Conservation (phyloP, 2,329 filamentous ascomycete species). For the Colletotrichum sojae region DNA sequence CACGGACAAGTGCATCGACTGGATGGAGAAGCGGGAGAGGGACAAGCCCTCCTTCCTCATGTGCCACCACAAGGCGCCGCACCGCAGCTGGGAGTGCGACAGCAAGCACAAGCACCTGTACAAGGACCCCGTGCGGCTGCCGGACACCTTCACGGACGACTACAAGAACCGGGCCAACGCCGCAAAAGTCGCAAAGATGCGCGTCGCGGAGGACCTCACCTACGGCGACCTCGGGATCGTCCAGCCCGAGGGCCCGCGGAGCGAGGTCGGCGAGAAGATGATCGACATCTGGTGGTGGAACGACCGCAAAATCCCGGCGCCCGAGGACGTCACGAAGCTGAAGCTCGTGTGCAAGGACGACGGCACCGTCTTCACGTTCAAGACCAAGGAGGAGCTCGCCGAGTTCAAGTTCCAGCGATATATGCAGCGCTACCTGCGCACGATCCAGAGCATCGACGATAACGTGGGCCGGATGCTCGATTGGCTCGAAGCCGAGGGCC, state of each 20-base stretch:
- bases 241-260: constrained; percentile 62
- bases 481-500: constrained; percentile 57
- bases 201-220: constrained; percentile 65
- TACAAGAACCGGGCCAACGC: constrained; percentile 68
- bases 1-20: constrained; percentile 63
- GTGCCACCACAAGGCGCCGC: constrained; percentile 71
- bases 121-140: constrained; percentile 59
- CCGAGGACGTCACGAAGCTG: constrained; percentile 22
- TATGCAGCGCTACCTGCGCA: constrained; percentile 68
- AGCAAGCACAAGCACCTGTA: constrained; percentile 64
- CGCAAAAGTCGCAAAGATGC: constrained; percentile 65
- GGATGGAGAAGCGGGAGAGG: constrained; percentile 51
- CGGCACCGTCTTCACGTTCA: constrained; percentile 62
- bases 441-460: constrained; percentile 67
- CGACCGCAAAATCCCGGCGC: constrained; percentile 47
- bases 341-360: constrained; percentile 61
- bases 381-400: constrained; percentile 56
- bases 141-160: constrained; percentile 67
- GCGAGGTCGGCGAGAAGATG: constrained; percentile 52
- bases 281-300: constrained; percentile 45
- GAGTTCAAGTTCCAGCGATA: constrained; percentile 71
- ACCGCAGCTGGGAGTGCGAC: constrained; percentile 66
- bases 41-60: constrained; percentile 66
- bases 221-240: constrained; percentile 63
- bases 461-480: constrained; percentile 64